Percentiles rank a stretch among this genome's conserved stretches.
phyloP scores from a whole-genome alignment of 2,329 filamentous ascomycete genomes.

The Penicillium sp. region DNA sequence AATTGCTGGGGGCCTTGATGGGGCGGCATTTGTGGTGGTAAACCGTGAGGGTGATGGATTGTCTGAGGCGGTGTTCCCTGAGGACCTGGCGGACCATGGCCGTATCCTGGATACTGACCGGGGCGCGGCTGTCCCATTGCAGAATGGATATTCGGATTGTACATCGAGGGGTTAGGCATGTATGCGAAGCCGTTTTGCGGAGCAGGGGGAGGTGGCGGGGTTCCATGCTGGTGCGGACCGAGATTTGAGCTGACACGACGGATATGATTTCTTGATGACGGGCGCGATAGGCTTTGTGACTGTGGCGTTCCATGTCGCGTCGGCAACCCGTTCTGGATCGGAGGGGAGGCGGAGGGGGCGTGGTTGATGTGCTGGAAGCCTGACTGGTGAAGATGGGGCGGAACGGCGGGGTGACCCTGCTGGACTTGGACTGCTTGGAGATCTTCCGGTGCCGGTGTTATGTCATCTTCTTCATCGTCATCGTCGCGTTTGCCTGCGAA shows the following conservation, averaged over 20 bases:
- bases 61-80: slow-evolving; percentile 37
- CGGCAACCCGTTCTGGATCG: slow-evolving; percentile 75
- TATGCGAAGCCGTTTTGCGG: slow-evolving; percentile 73
- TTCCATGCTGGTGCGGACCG: slow-evolving; percentile 66
- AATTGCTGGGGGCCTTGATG: slow-evolving; percentile 48
- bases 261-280: slow-evolving; percentile 78
- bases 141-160: slow-evolving; percentile 66
- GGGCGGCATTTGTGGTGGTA: slow-evolving; percentile 32
- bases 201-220: slow-evolving; percentile 59
- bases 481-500: slow-evolving; percentile 78
- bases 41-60: slow-evolving; percentile 26
- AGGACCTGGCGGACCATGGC: slow-evolving; percentile 47
- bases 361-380: slow-evolving; percentile 82
- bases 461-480: slow-evolving; percentile 79
- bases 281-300: slow-evolving; percentile 73
- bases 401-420: slow-evolving; percentile 63
- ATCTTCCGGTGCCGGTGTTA: slow-evolving; percentile 72
- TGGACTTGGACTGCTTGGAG: slow-evolving; percentile 50
- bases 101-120: slow-evolving; percentile 45
- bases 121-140: slow-evolving; percentile 53
- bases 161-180: slow-evolving; percentile 83
- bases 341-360: slow-evolving; percentile 85
- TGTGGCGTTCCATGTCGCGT: slow-evolving; percentile 81
- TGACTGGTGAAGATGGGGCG: slow-evolving; percentile 69
- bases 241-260: slow-evolving; percentile 76